A percentile compares a stretch with the other conserved stretches of the same genome.
These are phyloP conservation scores for Didymella segeticola DNA, from an alignment of 2,329 filamentous ascomycete genomes.

Conservation along the genomic window DNA sequence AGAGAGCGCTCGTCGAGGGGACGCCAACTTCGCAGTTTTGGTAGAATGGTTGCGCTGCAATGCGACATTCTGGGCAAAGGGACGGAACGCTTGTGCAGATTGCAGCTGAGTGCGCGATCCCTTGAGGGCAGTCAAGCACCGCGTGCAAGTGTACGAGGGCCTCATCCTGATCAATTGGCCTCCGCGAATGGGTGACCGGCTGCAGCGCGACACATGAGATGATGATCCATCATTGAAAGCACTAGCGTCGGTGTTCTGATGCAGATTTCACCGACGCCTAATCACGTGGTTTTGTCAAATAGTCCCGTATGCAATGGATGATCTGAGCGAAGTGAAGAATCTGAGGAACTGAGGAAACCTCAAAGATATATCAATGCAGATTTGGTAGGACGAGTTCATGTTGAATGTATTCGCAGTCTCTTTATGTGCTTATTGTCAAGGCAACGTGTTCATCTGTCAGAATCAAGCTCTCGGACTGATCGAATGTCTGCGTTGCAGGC, in stretches of 20 bases:
- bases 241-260: constrained; percentile 11
- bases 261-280: neutral
- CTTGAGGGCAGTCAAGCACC: constrained; percentile 47
- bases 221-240: constrained; percentile 17
- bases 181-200: neutral
- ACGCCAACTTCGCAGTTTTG: constrained; percentile 36
- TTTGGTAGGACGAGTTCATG: too few relatives aligned
- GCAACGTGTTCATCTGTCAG: too few relatives aligned
- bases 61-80: constrained; percentile 31
- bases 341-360: too few relatives aligned
- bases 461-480: too few relatives aligned
- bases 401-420: too few relatives aligned
- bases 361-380: too few relatives aligned
- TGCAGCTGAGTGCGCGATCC: constrained; percentile 37
- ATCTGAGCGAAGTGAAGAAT: too few relatives aligned
- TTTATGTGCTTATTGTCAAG: too few relatives aligned
- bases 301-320: neutral
- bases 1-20: constrained; percentile 38
- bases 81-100: constrained; percentile 29
- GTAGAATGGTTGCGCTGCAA: constrained; percentile 43
- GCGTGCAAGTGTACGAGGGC: constrained; percentile 50
- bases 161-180: constrained; percentile 42
- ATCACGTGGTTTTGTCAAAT: constrained; percentile 1
- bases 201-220: constrained; percentile 4
- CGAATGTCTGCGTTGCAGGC: too few relatives aligned